Base-by-base conservation (phyloP, 176 grass and related monocot species). In the Guadua angustifolia region DNA sequence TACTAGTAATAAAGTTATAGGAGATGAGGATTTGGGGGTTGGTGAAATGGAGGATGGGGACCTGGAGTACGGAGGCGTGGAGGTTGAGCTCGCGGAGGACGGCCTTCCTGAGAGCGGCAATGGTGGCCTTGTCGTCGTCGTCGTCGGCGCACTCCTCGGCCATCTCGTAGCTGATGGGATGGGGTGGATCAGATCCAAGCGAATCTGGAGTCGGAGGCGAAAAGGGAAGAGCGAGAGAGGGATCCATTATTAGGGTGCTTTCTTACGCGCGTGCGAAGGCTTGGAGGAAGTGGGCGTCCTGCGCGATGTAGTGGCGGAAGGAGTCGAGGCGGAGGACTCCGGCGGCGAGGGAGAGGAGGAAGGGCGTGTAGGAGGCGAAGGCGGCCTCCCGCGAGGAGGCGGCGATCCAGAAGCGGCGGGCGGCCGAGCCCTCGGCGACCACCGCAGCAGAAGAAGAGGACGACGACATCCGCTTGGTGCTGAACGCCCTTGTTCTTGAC, bases 91-190 rank as follows among this genome's bases (percentile, higher is more conserved):
- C 91, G 5, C 86, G 82, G 40, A 85, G 67, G 57, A 91, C 66
- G 84, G 87, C 75, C 47, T 88, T 89, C 74, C 91, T 84, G 67
- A 98, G 87, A 32, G 69, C 82, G 64, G 47, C 74, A 81, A 95
- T 93, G 79, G 91, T 89, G 69, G 70, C 75, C 78, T 92, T 98
- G 47, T 94, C 93, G 21, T 98, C 95, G 29, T 98, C 95, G 15
- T 98, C 95, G 46, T 94, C 96, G 71, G 96, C 91, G 85, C 84
- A 95, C 49, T 95, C 95, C 81, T 93, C 92, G 65, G 93, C 92
- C 85, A 95, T 90, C 82, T 98, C 91, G 84, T 98, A 98, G 43
- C 95, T 98, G 84, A 46, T 65, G 39, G 49, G 73, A 78, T 29
- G 49, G 5, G 35, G 69, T 26, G 59, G 84, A 78, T 87, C 59